A percentile compares a stretch with the other conserved stretches of the same genome.
Evolutionary conservation across 2,329 filamentous ascomycete species (phyloP).

Genomic region (Phialophora macrospora): DNA sequence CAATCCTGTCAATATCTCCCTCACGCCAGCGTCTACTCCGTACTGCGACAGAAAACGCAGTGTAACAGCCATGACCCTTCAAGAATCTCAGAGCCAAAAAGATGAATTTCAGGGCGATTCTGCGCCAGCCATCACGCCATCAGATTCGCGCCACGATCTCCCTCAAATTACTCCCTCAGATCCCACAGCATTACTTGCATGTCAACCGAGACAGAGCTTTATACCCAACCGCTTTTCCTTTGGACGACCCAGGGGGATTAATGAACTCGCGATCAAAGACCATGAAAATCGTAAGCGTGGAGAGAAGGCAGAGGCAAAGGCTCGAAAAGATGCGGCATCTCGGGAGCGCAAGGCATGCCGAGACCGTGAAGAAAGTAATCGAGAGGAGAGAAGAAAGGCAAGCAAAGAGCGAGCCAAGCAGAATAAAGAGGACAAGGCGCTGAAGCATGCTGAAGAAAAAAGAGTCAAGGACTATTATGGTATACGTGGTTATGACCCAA

Average conservation of each 20-base stretch:
- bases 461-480: constrained; percentile 40
- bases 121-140: neutral
- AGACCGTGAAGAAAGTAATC: constrained; percentile 9
- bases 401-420: constrained; percentile 18
- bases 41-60: neutral
- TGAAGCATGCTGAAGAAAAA: constrained; percentile 41
- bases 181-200: neutral
- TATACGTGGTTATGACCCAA: constrained; percentile 34
- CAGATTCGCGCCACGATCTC: neutral
- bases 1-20: constrained; percentile 22
- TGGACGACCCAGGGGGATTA: constrained; percentile 3
- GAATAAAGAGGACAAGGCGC: constrained; percentile 24
- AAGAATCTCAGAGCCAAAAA: neutral
- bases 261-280: constrained; percentile 5
- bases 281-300: constrained; percentile 1
- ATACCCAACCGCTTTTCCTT: constrained; percentile 9
- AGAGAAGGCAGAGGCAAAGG: constrained; percentile 10
- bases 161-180: neutral
- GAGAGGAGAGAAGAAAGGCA: constrained; percentile 16
- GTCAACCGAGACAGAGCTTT: neutral
- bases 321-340: constrained; percentile 8
- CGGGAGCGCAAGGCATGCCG: constrained; percentile 16
- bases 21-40: constrained; percentile 1
- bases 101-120: neutral
- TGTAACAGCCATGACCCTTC: constrained; percentile 20